These are phyloP conservation scores for Dichotomocladium elegans DNA, from an alignment of 371 early-diverging fungal species.

Conservation along the genomic window DNA sequence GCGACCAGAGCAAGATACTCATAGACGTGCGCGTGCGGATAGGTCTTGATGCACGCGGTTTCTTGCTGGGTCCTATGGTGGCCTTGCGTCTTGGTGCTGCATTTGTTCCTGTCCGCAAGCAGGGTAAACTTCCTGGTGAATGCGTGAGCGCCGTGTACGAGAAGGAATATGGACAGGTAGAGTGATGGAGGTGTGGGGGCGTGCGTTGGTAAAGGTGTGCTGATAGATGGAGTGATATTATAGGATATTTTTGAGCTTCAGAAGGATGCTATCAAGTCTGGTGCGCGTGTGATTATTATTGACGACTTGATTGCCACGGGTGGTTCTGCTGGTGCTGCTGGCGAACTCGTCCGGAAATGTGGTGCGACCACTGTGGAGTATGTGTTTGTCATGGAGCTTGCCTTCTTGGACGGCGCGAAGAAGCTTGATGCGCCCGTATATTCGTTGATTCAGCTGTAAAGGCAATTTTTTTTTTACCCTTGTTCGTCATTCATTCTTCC, in stretches of 20 bases:
- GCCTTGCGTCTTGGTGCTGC: constrained; percentile 85
- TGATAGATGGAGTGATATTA: neutral
- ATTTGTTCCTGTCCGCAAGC: constrained; percentile 95
- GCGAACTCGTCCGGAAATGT: constrained; percentile 71
- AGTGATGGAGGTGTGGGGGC: neutral
- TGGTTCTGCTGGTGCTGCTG: constrained; percentile 82
- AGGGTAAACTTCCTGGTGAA: constrained; percentile 92
- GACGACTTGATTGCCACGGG: constrained; percentile 98
- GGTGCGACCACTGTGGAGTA: constrained; percentile 80
- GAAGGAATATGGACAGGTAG: constrained; percentile 94
- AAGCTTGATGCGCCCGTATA: constrained; percentile 82
- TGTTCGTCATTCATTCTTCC: too few species aligned
- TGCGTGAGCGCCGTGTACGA: constrained; percentile 69
- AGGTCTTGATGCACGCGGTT: constrained; percentile 90
- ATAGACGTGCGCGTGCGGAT: neutral
- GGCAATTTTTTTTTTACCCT: too few species aligned
- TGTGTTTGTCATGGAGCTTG: constrained; percentile 90
- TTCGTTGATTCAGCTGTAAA: constrained; percentile 77
- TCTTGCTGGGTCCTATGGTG: constrained; percentile 86
- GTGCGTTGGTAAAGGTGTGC: neutral
- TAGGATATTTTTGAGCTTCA: constrained; percentile 93
- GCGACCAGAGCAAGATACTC: neutral
- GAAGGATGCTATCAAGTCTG: constrained; percentile 71
- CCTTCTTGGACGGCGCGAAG: constrained; percentile 76
- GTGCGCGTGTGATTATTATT: constrained; percentile 85